phyloP scores from a whole-genome alignment of 768 basidiomycete species.

The Leccinum barrowsii region DNA sequence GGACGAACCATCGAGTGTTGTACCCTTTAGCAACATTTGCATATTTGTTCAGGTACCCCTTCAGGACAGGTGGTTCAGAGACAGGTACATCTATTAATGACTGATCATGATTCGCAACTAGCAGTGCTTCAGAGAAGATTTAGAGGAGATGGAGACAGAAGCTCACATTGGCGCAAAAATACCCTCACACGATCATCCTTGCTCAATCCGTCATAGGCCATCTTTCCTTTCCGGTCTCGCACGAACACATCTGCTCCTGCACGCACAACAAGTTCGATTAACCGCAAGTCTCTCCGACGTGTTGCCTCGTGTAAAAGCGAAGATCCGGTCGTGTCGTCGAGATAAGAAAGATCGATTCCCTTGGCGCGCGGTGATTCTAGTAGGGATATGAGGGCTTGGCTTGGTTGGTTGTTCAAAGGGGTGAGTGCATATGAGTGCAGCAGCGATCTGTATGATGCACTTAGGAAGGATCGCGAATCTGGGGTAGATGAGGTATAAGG shows the following conservation, averaged over 20 bases:
- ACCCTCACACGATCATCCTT: slow-evolving; percentile 80
- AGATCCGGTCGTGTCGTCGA: slow-evolving; percentile 75
- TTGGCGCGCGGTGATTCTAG: slow-evolving; percentile 66
- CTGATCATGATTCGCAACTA: slow-evolving; percentile 80
- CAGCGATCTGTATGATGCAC: slow-evolving; percentile 69
- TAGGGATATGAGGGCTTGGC: slow-evolving; percentile 48
- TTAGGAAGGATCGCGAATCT: slow-evolving; percentile 79
- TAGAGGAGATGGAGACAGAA: not conserved
- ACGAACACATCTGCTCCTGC: slow-evolving; percentile 90
- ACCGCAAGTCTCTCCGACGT: slow-evolving; percentile 68
- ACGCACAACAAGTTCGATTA: slow-evolving; percentile 81
- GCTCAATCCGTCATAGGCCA: slow-evolving; percentile 61
- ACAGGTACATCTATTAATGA: slow-evolving; percentile 53
- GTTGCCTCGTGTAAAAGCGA: slow-evolving; percentile 88
- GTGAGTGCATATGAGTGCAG: slow-evolving; percentile 74
- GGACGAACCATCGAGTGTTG: slow-evolving; percentile 87
- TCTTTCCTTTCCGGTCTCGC: slow-evolving; percentile 70
- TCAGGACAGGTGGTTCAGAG: slow-evolving; percentile 57
- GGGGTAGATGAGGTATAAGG: slow-evolving; percentile 5
- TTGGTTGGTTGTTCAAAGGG: slow-evolving; percentile 39
- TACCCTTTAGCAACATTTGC: slow-evolving; percentile 91
- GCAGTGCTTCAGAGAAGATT: not conserved
- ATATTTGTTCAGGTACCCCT: slow-evolving; percentile 87
- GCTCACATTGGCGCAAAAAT: slow-evolving; percentile 80
- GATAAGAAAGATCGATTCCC: slow-evolving; percentile 72